Percentiles rank a stretch among this genome's conserved stretches.
Conservation (phyloP, 306 rosid genomes). For the Canavalia ensiformis region DNA sequence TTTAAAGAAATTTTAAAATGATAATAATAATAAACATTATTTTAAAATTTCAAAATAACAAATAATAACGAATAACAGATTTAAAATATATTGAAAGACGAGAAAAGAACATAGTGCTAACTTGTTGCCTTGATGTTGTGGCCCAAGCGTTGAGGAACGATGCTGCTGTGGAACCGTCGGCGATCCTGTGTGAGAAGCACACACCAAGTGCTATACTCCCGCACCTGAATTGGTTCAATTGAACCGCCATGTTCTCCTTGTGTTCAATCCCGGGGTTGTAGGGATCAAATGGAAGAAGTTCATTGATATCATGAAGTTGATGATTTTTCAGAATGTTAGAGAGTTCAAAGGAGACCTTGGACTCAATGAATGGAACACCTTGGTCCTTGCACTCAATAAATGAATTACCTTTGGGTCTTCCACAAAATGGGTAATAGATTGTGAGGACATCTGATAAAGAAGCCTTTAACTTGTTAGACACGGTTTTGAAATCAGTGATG, state of each 20-base stretch:
- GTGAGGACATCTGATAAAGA: conserved; percentile 45
- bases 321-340: not conserved
- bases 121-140: not conserved
- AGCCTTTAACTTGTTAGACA: conserved; percentile 12
- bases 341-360: not conserved
- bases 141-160: conserved; percentile 41
- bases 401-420: conserved; percentile 25
- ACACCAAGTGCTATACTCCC: conserved; percentile 40
- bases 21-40: no score
- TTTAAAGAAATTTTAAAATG: no score
- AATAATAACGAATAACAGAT: no score
- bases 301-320: not conserved
- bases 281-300: conserved; percentile 36
- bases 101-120: no score
- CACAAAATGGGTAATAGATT: conserved; percentile 47
- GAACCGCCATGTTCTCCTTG: not conserved
- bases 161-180: conserved; percentile 31
- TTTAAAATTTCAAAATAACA: no score
- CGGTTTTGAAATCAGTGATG: not conserved
- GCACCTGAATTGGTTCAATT: conserved; percentile 38
- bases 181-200: conserved; percentile 43
- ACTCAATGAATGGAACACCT: conserved; percentile 39
- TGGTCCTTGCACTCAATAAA: conserved; percentile 42
- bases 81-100: no score
- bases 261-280: not conserved